Conservation (phyloP, 139 green algal genomes). For the Coelastrella sp. region DNA sequence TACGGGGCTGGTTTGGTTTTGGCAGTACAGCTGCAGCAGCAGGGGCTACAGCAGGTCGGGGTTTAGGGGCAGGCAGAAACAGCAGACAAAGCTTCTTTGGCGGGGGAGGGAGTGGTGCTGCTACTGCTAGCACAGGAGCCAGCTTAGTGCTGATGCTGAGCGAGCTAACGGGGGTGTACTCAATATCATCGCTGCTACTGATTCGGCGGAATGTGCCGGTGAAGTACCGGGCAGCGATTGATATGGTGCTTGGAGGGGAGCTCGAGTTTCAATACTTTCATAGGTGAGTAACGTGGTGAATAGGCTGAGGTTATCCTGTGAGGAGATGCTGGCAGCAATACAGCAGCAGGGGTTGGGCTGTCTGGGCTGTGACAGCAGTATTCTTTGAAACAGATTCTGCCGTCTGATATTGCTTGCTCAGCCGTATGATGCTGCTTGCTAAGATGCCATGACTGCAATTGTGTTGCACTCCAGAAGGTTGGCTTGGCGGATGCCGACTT, state of each 20-base stretch:
- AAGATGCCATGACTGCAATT: too few relatives aligned
- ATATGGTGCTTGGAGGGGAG: conserved; percentile 79
- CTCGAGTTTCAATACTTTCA: conserved; percentile 93
- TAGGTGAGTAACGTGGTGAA: conserved; percentile 34
- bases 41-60: background rate
- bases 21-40: background rate
- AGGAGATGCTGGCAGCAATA: too few relatives aligned
- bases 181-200: conserved; percentile 87
- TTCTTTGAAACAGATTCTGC: too few relatives aligned
- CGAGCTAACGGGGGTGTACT: conserved; percentile 88
- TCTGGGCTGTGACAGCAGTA: background rate
- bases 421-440: too few relatives aligned
- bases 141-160: conserved; percentile 81
- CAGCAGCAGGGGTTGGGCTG: too few relatives aligned
- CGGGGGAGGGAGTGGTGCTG: background rate
- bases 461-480: too few relatives aligned
- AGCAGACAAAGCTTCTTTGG: background rate
- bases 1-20: conserved; percentile 36
- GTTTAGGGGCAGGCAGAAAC: background rate
- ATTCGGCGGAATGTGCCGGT: conserved; percentile 85
- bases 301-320: too few relatives aligned
- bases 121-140: conserved; percentile 49
- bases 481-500: too few relatives aligned
- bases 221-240: conserved; percentile 75
- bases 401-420: too few relatives aligned